A percentile compares a stretch with the other conserved stretches of the same genome.
phyloP scores from a whole-genome alignment of 305 asterid genomes.

The Fraxinus floribunda region DNA sequence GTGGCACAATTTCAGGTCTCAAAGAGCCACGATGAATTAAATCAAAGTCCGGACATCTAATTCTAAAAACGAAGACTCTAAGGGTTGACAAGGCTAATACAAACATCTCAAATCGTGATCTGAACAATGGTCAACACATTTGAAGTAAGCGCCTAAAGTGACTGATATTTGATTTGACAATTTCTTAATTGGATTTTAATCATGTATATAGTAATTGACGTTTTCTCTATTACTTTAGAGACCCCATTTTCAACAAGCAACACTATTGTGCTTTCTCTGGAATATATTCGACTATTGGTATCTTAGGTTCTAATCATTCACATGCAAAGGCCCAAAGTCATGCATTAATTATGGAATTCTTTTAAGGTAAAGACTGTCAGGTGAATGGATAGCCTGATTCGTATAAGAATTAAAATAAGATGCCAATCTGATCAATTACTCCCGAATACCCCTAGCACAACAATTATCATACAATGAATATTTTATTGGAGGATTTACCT shows the following conservation, averaged over 20 bases:
- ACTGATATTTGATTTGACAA: not conserved
- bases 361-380: not conserved
- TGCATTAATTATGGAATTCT: not conserved
- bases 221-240: not conserved
- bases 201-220: not conserved
- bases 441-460: not conserved
- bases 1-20: not conserved
- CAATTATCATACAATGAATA: slow-evolving; percentile 15
- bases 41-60: not conserved
- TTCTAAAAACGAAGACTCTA: not conserved
- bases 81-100: not conserved
- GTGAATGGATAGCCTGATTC: not conserved
- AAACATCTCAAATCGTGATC: not conserved
- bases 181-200: not conserved
- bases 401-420: not conserved
- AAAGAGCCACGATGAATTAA: not conserved
- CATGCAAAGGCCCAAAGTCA: not conserved
- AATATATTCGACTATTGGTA: not conserved
- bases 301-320: not conserved
- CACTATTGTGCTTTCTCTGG: not conserved
- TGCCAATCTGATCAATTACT: not conserved
- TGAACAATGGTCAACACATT: not conserved
- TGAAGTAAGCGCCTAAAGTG: not conserved
- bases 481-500: slow-evolving; percentile 44
- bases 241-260: not conserved